Conservation (phyloP, 2,329 filamentous ascomycete species). For the Colletotrichum chrysophilum region DNA sequence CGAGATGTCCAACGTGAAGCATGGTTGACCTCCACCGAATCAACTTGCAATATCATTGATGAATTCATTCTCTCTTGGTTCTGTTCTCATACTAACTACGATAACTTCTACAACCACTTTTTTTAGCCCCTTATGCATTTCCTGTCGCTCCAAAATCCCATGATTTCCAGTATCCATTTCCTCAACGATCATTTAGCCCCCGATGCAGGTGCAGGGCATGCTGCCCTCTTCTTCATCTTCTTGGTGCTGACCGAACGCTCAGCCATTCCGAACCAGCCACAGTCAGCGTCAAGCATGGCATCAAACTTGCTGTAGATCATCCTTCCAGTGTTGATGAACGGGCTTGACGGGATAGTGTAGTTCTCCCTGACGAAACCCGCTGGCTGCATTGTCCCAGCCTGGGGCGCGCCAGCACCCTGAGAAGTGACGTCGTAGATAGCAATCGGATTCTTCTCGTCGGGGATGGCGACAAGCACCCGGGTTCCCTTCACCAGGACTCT, state of each 20-base stretch:
- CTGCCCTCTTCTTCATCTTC: background rate
- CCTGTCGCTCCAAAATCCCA: background rate
- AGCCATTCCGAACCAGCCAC: background rate
- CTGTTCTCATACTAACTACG: too few species aligned
- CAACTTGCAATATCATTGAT: background rate
- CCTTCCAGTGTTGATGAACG: background rate
- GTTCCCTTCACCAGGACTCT: background rate
- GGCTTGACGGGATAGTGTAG: background rate
- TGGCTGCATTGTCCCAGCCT: background rate
- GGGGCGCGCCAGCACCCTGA: background rate
- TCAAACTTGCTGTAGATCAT: background rate
- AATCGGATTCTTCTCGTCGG: background rate
- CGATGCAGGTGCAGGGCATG: background rate
- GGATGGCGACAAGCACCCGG: background rate
- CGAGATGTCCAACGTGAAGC: too few species aligned
- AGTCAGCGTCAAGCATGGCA: background rate
- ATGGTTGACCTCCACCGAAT: background rate
- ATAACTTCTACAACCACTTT: too few species aligned
- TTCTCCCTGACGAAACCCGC: background rate
- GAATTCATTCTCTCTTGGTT: fast-evolving
- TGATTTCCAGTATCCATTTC: background rate
- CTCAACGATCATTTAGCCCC: background rate
- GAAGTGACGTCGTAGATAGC: background rate
- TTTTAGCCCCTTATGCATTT: background rate
- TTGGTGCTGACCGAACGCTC: background rate